A percentile compares a stretch with the other conserved stretches of the same genome.
Conservation (phyloP, 2,329 filamentous ascomycete genomes). For the Zasmidium citrigriseum region DNA sequence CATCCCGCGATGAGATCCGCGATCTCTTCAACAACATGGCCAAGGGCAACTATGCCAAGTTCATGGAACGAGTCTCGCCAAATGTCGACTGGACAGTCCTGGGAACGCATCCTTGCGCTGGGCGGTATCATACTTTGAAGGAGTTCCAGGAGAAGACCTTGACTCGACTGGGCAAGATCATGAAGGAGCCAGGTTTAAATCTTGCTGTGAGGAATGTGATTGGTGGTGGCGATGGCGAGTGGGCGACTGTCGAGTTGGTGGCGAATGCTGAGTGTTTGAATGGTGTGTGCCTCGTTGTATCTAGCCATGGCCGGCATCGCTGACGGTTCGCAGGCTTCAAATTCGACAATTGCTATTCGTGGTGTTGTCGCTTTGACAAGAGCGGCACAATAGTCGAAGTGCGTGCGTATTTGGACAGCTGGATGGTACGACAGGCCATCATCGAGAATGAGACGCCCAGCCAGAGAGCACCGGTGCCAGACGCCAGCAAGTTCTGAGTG, state of each 20-base stretch:
- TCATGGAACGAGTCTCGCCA: slow-evolving; percentile 19
- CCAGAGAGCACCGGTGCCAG: slow-evolving; percentile 16
- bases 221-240: slow-evolving; percentile 17
- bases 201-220: slow-evolving; percentile 23
- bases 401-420: slow-evolving; percentile 22
- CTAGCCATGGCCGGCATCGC: neutral
- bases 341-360: slow-evolving; percentile 23
- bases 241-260: slow-evolving; percentile 22
- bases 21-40: slow-evolving; percentile 16
- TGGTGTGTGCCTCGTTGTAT: slow-evolving; percentile 9
- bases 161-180: slow-evolving; percentile 14
- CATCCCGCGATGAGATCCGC: slow-evolving; percentile 9
- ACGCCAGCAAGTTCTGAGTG: neutral
- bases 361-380: slow-evolving; percentile 20
- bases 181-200: slow-evolving; percentile 15
- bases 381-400: slow-evolving; percentile 20
- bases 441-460: slow-evolving; percentile 15
- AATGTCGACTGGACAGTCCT: slow-evolving; percentile 24
- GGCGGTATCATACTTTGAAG: slow-evolving; percentile 13
- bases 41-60: slow-evolving; percentile 7
- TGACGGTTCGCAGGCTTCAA: slow-evolving; percentile 14
- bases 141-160: slow-evolving; percentile 16
- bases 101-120: slow-evolving; percentile 21
- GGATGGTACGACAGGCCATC: slow-evolving; percentile 21
- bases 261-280: slow-evolving; percentile 17